Base-by-base conservation (phyloP, 129 eudicot species). In the Centella asiatica region DNA sequence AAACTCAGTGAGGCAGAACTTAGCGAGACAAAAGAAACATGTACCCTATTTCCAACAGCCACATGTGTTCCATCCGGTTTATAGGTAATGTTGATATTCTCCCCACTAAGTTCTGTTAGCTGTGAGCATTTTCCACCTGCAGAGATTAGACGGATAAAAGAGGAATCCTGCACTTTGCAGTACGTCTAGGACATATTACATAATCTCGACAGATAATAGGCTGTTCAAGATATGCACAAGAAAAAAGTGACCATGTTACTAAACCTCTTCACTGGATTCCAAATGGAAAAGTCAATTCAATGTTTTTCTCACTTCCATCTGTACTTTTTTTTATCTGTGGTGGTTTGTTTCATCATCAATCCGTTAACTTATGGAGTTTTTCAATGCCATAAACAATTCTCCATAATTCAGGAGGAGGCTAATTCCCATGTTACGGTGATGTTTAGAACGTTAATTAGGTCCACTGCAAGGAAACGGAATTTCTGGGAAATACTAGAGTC, bases 1-100 rank as follows among this genome's bases (percentile, higher is more conserved):
- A 2, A 15, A 33, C 15, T 19, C 6, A 33, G 57, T 0, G 49
- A 12, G 13, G 24, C 33, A 49, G 57, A 52, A 12, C 49, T 20
- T 37, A 11, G 20, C 18, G 44, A 57, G 20, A 7, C 19, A 44
- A 17, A 11, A 28, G 32, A 5, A 71, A 33, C 33, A 64, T 9
- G 44, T 70, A 92, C 99, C 96, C 99, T 80, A 81, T 92, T 92
- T 44, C 99, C 99, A 69, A 92, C 99, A 46, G 99, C 99, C 49
- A 92, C 75, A 66, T 87, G 92, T 54, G 83, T 77, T 67, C 96
- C 99, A 58, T 92, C 99, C 40, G 96, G 95, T 77, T 87, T 92
- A 57, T 84, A 92, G n/a, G 99, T 87, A 50, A 92, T 92, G 64
- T 92, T 92, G 56, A 92, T 92, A 64, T 92, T 92, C 69, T 87